These are phyloP conservation scores for Cicer yamashitae DNA, from an alignment of 306 rosid species.

Conservation along the genomic window DNA sequence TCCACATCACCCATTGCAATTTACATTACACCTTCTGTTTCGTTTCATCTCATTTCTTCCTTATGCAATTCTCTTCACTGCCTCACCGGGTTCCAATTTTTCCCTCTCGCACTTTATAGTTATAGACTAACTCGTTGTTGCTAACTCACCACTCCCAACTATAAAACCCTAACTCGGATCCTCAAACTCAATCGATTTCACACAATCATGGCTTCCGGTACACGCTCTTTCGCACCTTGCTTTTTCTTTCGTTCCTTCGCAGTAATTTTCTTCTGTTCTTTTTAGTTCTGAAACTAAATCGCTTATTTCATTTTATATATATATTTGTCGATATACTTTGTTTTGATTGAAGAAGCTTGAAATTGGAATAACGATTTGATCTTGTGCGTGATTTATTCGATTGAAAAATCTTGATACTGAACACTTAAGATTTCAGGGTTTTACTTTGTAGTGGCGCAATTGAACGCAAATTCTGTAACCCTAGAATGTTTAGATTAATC, in stretches of 20 bases:
- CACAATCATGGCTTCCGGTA: slow-evolving; percentile 53
- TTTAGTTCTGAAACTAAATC: background rate
- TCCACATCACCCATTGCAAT: background rate
- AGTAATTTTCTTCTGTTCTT: slow-evolving; percentile 11
- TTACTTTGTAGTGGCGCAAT: slow-evolving; percentile 8
- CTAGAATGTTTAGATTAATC: slow-evolving; percentile 29
- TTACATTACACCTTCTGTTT: background rate
- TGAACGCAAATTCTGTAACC: slow-evolving; percentile 1
- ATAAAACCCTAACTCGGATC: slow-evolving; percentile 49
- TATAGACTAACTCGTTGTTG: slow-evolving; percentile 15
- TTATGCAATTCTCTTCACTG: background rate
- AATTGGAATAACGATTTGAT: slow-evolving; percentile 30
- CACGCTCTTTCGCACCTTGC: background rate
- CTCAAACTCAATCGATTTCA: slow-evolving; percentile 27
- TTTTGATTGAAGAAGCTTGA: slow-evolving; percentile 4
- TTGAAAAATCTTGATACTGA: slow-evolving; percentile 13
- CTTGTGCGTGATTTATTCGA: slow-evolving; percentile 1
- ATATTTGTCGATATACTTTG: background rate
- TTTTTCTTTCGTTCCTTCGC: background rate
- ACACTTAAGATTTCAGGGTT: slow-evolving; percentile 18
- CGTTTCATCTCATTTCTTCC: too few relatives aligned
- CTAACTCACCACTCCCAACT: slow-evolving; percentile 17
- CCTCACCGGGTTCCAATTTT: slow-evolving; percentile 31
- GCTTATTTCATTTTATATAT: background rate
- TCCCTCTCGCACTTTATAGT: background rate